Evolutionary conservation across 306 rosid genomes (phyloP).

Genomic region (Herpetospermum pedunculosum): DNA sequence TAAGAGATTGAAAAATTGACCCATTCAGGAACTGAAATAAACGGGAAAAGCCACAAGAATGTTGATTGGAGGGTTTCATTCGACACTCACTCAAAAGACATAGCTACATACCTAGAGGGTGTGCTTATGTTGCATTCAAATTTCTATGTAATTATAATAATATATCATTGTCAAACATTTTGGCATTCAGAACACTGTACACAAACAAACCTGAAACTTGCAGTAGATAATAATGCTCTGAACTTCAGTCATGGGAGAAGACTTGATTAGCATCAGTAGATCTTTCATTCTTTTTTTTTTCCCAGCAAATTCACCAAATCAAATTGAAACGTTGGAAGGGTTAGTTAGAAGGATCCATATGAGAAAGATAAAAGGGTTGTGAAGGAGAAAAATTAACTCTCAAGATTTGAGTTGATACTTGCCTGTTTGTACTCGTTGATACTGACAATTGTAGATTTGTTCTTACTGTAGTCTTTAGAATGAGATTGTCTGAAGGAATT

Average conservation of each 20-base stretch:
- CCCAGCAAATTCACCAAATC: constrained; percentile 13
- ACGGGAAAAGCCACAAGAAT: background rate
- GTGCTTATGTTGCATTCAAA: background rate
- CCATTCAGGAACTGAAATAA: background rate
- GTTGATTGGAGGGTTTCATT: background rate
- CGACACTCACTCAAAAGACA: background rate
- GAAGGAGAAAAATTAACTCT: constrained; percentile 3
- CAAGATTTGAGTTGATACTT: constrained; percentile 29
- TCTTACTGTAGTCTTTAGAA: constrained; percentile 47
- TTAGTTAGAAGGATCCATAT: constrained; percentile 2
- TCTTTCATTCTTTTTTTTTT: constrained; percentile 68
- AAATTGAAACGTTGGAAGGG: constrained; percentile 9
- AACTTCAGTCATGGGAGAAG: constrained; percentile 58
- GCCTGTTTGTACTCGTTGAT: constrained; percentile 60
- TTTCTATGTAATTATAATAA: background rate
- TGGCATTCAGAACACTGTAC: constrained; percentile 10
- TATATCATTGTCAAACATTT: background rate
- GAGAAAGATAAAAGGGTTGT: constrained; percentile 1
- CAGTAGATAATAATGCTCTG: constrained; percentile 83
- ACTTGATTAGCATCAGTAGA: constrained; percentile 55
- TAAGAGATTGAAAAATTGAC: background rate
- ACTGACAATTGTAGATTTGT: constrained; percentile 64
- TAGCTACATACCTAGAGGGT: background rate
- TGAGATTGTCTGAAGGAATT: constrained; percentile 56
- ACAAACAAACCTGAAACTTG: constrained; percentile 75